Evolutionary conservation across 2,329 filamentous ascomycete genomes (phyloP), one percentile per base, ranked within the genome.

Genomic region (Alternaria longipes): DNA sequence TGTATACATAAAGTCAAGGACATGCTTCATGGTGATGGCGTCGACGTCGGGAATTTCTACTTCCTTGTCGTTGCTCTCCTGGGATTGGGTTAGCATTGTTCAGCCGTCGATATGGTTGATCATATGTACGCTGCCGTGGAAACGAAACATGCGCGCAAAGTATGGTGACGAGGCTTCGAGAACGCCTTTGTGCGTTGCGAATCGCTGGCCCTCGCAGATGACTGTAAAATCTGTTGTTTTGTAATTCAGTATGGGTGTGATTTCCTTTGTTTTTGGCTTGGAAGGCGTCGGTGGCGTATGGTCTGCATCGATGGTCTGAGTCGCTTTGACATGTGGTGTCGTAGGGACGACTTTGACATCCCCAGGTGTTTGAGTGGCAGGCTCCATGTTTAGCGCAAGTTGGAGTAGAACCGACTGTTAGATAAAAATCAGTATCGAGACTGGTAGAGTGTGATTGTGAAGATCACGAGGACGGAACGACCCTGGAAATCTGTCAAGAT

Each of bases 1-100:
- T 14, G 32, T 59, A 41, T 64, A 62, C 41, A 64, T 64, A 46
- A 52, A 64, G 34, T 59, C 59, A 28, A 64, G 47, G 5, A 61
- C 28, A 8, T 59, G 52, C 14, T 54, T 53, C 52, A 64, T 59
- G 14, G 47, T 51, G 8, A 46, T 4, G 2, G 30, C 46, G 16
- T 54, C 34, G 9, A 62, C 46, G 28, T 59, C 40, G 2, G 49
- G 11, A 0, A 64, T 18, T 0, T 46, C 14, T 34, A 62, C 41
- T 44, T 62, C 16, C 8, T 18, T 38, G 11, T 18, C 8, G 2
- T n/a, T 53, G 2, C 3, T 20, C 2, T 59, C 56, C 56, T 59
- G 26, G 3, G 16, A 1, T 24, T 24, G 1, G 1, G 4, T 54
- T 20, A 59, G 42, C 5, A n/a, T 8, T 3, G 2, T 3, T 18